These are phyloP conservation scores for Suillus placidus DNA, from an alignment of 768 basidiomycete species.

Conservation along the genomic window DNA sequence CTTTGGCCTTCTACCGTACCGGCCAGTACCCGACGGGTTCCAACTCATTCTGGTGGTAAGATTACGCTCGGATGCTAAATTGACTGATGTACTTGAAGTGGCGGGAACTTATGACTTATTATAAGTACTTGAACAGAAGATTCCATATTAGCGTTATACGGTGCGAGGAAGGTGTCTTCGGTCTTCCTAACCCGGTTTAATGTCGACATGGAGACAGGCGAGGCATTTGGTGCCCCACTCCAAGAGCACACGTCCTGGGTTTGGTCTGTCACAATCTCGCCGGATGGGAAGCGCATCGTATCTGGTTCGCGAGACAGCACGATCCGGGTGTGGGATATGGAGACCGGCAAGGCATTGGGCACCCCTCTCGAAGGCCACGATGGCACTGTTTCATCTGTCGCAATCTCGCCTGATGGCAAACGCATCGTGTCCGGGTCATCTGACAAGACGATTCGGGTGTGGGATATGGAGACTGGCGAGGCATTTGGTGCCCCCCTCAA, in stretches of 20 bases:
- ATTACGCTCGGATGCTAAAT: too few relatives aligned
- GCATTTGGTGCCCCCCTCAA: too few relatives aligned
- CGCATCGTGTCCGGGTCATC: not conserved
- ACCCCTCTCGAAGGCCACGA: constrained; percentile 4
- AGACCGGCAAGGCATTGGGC: not conserved
- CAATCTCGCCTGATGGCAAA: constrained; percentile 9
- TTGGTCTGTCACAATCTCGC: not conserved
- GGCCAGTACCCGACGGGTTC: not conserved
- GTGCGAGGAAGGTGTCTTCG: too few relatives aligned
- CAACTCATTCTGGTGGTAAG: not conserved
- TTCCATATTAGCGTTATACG: constrained; percentile 1
- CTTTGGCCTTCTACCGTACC: not conserved
- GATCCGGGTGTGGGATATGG: constrained; percentile 5
- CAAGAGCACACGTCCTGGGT: not conserved
- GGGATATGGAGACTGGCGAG: not conserved
- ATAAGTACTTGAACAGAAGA: constrained; percentile 6
- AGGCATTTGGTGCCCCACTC: not conserved
- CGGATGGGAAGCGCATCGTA: constrained; percentile 1
- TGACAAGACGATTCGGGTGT: constrained; percentile 2
- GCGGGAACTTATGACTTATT: constrained; percentile 2
- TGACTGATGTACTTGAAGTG: too few relatives aligned
- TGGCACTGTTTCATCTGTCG: constrained; percentile 9
- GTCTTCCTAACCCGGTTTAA: too few relatives aligned
- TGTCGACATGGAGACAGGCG: not conserved
- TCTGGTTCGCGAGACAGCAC: constrained; percentile 6